These are phyloP conservation scores for Ensete ventricosum DNA, from an alignment of 176 grass and related monocot genomes.

Conservation along the genomic window DNA sequence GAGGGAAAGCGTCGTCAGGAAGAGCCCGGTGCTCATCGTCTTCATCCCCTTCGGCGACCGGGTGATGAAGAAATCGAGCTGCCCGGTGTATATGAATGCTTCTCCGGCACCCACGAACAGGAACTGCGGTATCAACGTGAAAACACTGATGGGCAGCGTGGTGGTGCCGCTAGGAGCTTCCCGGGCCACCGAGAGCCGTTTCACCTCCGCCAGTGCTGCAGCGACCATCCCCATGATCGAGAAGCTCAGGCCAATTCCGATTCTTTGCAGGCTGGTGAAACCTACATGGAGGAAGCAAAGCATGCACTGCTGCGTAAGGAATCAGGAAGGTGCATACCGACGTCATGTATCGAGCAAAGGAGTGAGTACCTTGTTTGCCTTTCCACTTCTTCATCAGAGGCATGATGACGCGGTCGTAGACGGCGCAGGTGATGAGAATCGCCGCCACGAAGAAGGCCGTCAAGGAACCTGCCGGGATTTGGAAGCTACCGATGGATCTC, in stretches of 20 bases:
- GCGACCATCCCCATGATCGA: slow-evolving; percentile 49
- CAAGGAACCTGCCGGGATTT: slow-evolving; percentile 63
- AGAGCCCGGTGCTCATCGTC: slow-evolving; percentile 82
- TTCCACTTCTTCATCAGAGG: slow-evolving; percentile 39
- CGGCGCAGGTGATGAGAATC: slow-evolving; percentile 54
- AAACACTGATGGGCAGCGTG: slow-evolving; percentile 53
- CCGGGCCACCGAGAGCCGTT: slow-evolving; percentile 28
- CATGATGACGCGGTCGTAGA: slow-evolving; percentile 62
- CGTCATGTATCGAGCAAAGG: no score
- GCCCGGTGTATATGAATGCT: slow-evolving; percentile 81
- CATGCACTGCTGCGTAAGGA: no score
- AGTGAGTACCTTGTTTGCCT: slow-evolving; percentile 23
- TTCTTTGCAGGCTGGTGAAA: slow-evolving; percentile 56
- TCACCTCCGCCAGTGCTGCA: slow-evolving; percentile 45
- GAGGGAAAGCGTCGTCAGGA: slow-evolving; percentile 61
- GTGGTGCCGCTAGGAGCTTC: not conserved
- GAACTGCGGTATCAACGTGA: slow-evolving; percentile 64
- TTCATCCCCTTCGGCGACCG: slow-evolving; percentile 81
- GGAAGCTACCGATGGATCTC: slow-evolving; percentile 43
- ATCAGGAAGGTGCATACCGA: no score
- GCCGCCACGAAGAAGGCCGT: slow-evolving; percentile 67
- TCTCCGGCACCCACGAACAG: slow-evolving; percentile 72
- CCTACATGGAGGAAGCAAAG: slow-evolving; percentile 20
- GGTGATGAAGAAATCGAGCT: slow-evolving; percentile 90
- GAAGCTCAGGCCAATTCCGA: slow-evolving; percentile 53